Base-by-base conservation (phyloP, 176 grass and related monocot species). In the Saccharum officinarum region DNA sequence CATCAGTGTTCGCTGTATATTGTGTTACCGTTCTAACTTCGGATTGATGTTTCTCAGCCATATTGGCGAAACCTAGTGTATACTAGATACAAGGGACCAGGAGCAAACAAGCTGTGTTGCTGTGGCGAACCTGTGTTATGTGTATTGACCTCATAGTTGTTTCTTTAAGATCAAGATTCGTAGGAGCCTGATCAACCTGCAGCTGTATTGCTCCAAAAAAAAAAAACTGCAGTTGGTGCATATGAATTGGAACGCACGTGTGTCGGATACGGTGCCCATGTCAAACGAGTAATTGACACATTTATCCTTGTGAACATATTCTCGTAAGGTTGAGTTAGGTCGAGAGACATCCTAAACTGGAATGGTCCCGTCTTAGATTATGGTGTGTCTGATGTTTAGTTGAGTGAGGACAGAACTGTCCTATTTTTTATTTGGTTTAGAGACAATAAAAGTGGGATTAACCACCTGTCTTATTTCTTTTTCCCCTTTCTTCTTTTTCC, bases 1-100 rank as follows among this genome's bases (percentile, higher is more conserved):
- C 68, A 47, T 69, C 28, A 38, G 55, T 72, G 42, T 75, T 79
- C 12, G 55, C 79, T 69, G 41, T 71, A 69, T 86, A 30, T 90
- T 69, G 70, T 50, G 64, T 68, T 63, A 42, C 18, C 63, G 23
- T 82, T 74, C 57, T 15, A 38, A 52, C 45, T 52, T 71, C 22
- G 4, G 6, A 25, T 37, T 18, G 36, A 61, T 31, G 57, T 7
- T 75, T 82, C 71, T 52, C 71, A 23, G 23, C 76, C 40, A 28
- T 75, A 37, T 47, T 83, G 45, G 80, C 26, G 13, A 64, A 30
- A 30, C 2, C 12, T 28, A 30, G 4, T 64, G 11, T 64, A 64
- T 26, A 64, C n/a, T 10, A 22, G 17, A 60, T 23, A 60, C 55
- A 9, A 55, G 52, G 54, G 20, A 3, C 18, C 18, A 26, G 59